A percentile compares a stretch with the other conserved stretches of the same genome.
Conservation (phyloP, 2,329 filamentous ascomycete genomes). For the Tolypocladium capitatum region DNA sequence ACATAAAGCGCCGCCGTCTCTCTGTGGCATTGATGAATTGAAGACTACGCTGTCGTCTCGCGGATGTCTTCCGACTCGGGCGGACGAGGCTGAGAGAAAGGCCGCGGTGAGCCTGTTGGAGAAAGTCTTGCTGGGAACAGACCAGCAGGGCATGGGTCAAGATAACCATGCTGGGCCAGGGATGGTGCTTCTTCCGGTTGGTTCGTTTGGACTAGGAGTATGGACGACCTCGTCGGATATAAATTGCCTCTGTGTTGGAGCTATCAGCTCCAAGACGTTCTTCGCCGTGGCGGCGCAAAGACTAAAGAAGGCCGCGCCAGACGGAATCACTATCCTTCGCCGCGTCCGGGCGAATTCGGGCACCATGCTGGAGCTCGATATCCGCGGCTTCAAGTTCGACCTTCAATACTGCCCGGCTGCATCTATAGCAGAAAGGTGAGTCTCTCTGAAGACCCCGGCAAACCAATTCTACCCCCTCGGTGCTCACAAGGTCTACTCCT, state of each 20-base stretch:
- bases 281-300: constrained; percentile 44
- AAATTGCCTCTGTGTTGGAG: constrained; percentile 52
- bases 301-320: constrained; percentile 30
- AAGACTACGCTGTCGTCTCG: constrained; percentile 22
- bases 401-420: constrained; percentile 53
- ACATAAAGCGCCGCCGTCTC: constrained; percentile 12
- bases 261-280: constrained; percentile 46
- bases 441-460: background rate
- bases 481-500: background rate
- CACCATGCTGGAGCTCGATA: constrained; percentile 50
- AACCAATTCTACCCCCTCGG: background rate
- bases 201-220: constrained; percentile 50
- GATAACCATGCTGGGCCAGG: constrained; percentile 11
- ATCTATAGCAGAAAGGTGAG: constrained; percentile 35
- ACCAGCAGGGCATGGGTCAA: constrained; percentile 2
- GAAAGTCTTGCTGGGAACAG: constrained; percentile 23
- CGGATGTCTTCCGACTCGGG: constrained; percentile 30
- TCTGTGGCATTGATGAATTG: constrained; percentile 22
- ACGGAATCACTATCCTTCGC: constrained; percentile 37
- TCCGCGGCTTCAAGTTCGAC: constrained; percentile 46
- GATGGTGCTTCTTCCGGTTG: constrained; percentile 46
- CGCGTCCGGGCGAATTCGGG: constrained; percentile 45
- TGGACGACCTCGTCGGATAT: constrained; percentile 50
- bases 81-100: constrained; percentile 26
- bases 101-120: constrained; percentile 33